Conservation (phyloP, 306 rosid species). For the Cucurbita moschata region DNA sequence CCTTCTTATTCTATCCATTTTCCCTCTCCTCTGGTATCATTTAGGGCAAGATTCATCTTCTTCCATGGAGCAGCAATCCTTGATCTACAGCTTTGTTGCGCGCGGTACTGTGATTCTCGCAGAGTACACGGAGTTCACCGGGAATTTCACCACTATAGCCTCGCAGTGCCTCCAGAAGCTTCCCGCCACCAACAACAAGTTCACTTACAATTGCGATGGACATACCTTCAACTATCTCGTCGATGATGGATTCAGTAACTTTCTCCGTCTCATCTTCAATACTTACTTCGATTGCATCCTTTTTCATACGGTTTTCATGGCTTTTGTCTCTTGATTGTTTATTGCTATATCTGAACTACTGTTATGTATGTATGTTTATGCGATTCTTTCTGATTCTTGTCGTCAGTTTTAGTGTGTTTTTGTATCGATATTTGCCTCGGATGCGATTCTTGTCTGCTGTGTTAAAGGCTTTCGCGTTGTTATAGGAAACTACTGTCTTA, state of each 20-base stretch:
- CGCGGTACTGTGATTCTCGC: slow-evolving; percentile 76
- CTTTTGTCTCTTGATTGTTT: background rate
- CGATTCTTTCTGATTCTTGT: background rate
- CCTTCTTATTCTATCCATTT: background rate
- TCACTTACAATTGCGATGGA: slow-evolving; percentile 87
- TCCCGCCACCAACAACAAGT: slow-evolving; percentile 62
- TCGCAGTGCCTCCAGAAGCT: slow-evolving; percentile 91
- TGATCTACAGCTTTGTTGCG: slow-evolving; percentile 92
- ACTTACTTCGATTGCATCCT: background rate
- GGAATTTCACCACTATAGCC: slow-evolving; percentile 68
- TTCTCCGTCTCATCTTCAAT: background rate
- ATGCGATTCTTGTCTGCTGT: background rate
- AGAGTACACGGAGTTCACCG: slow-evolving; percentile 75
- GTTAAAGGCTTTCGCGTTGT: background rate
- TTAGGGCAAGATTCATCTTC: slow-evolving; percentile 11
- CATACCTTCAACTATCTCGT: slow-evolving; percentile 93
- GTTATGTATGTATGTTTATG: background rate
- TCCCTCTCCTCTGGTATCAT: background rate
- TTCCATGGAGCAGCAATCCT: slow-evolving; percentile 79
- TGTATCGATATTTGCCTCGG: background rate
- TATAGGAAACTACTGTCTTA: background rate
- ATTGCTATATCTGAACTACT: background rate
- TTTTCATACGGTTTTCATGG: background rate
- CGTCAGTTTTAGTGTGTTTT: background rate
- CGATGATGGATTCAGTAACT: slow-evolving; percentile 74